Evolutionary conservation across 352 stramenopile species (phyloP), one percentile per base, ranked within the genome.

Genomic region (Aphanomyces invadans): DNA sequence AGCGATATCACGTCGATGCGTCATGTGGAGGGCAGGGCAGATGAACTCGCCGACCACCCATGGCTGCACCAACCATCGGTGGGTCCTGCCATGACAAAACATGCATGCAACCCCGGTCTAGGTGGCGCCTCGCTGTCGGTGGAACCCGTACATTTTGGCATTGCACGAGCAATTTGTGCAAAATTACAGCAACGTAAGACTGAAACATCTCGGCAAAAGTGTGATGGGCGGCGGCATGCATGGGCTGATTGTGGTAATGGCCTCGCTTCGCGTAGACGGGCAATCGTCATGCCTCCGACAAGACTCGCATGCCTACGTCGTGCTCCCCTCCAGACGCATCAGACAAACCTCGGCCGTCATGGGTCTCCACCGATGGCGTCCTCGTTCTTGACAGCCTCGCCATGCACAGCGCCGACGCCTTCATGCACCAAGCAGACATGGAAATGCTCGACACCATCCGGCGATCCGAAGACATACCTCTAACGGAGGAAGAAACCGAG

Each of bases 331-430:
- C 7, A 7, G 15, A 15, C 23, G 29, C 4, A 4, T 21, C 55
- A 31, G 29, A 57, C n/a, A 61, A 63, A 11, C 77, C 80, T 4
- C 85, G 83, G 9, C 74, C 80, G 49, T 94, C 85, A 3, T 89
- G 86, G 31, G 68, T 94, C 33, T 94, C 85, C 3, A 92, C 80
- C 2, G 77, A 88, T 38, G 80, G 81, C 46, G 75, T 57, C 49
- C 42, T 67, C n/a, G 60, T 67, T 0, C 32, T 67, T 10, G 60
- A 67, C 10, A 57, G 17, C 44, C 19, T 57, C 32, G 9, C 19
- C 2, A 48, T 67, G 38, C 78, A 76, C 9, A 93, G 79, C 52
- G 78, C 82, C 11, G 85, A 93, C 46, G 77, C 76, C 17, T 93
- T 79, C 71, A 93, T 93, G 80, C 78, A 84, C 17, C 74, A 90